Base-by-base conservation (phyloP, 176 grass and related monocot species). In the Musa schizocarpa region DNA sequence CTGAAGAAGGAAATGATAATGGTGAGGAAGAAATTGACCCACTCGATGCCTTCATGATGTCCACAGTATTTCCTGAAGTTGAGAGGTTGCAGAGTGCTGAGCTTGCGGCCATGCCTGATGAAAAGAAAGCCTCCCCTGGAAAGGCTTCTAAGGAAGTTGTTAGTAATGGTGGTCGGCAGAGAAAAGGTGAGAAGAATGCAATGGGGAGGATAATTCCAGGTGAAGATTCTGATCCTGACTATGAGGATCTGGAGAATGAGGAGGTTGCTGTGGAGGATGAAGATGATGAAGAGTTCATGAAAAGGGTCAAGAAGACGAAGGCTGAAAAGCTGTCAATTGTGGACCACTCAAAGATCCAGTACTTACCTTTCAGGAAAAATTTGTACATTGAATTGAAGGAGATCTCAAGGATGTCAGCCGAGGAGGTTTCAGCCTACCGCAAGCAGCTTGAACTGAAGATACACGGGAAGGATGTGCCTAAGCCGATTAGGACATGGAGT, bases 291-390 rank as follows among this genome's bases (percentile, higher is more conserved):
- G 88, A 98, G 48, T 98, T 98, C 78, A 84, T 98, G 79, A 93
- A 93, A 78, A 88, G 90, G 34, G 95, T 98, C 23, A 93, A 91
- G 84, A 98, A 98, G 77, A 98, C 95, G 3, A 93, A 98, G 91
- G 88, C 59, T 1, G 95, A 98, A 56, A 98, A 98, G 74, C 78
- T 98, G 53, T 87, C 84, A 16, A 85, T 98, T 68, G 90, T 93
- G 51, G 90, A 98, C 69, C 90, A 98, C 82, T 98, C 95, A 2
- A 98, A 98, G 89, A 93, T 98, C 75, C 80, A 91, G 16, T 98
- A 98, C 77, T 65, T 82, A 12, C 69, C 78, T 0, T 98, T 98
- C 80, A 82, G 95, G 82, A 97, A 98, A 81, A 93, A 88, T 80
- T 91, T 98, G 74, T 98, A 93, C 52, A 98, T 87, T 52, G 95